Evolutionary conservation across 768 basidiomycete species (phyloP).

Genomic region (Mycena albidolilacea): DNA sequence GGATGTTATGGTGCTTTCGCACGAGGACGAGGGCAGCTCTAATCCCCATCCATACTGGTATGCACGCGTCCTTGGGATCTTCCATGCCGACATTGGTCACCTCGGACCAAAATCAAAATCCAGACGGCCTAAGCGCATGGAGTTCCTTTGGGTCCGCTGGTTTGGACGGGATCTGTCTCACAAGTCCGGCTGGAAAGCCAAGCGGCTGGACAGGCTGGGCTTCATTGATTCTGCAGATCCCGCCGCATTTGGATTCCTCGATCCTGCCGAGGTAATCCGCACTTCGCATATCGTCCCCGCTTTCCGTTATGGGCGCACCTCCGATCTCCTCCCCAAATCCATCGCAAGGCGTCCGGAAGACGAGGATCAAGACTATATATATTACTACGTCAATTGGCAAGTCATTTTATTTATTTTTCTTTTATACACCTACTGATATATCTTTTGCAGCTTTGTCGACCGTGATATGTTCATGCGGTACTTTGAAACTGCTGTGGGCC

Average conservation of each 20-base stretch:
- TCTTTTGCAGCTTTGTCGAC: conserved; percentile 2
- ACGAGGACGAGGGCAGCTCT: conserved; percentile 17
- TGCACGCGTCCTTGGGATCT: conserved; percentile 47
- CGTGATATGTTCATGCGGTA: conserved; percentile 25
- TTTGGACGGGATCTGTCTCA: background rate
- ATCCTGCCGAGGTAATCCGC: background rate
- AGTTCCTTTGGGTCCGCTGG: conserved; percentile 16
- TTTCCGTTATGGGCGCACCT: background rate
- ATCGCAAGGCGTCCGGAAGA: background rate
- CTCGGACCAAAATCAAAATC: conserved; percentile 2
- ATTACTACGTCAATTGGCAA: conserved; percentile 14
- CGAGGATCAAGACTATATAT: background rate
- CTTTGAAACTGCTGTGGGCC: background rate
- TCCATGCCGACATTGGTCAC: conserved; percentile 47
- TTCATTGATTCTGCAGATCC: background rate
- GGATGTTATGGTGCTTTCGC: background rate
- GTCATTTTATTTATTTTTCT: background rate
- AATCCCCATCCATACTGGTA: conserved; percentile 51
- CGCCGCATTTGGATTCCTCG: conserved; percentile 4
- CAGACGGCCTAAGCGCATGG: background rate
- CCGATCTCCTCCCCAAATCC: background rate
- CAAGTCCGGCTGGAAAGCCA: conserved; percentile 1
- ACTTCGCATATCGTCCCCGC: conserved; percentile 3
- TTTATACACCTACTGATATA: background rate
- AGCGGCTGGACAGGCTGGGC: background rate